Base-by-base conservation (phyloP, 352 stramenopile species). In the Phytophthora fragariae region DNA sequence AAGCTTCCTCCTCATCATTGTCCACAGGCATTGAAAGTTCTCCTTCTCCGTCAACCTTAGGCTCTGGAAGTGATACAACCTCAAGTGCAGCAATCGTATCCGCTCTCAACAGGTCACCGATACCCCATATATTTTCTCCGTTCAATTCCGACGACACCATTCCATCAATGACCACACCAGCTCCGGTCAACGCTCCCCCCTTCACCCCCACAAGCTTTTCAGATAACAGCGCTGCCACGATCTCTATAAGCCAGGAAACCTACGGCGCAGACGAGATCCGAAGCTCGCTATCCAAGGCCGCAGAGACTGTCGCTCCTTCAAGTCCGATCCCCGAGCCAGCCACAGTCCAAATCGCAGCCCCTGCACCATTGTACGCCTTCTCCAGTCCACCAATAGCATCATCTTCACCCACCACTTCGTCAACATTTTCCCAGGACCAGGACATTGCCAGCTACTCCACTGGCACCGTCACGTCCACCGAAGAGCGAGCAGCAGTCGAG, bases 401-500 rank as follows among this genome's bases (percentile, higher is more conserved):
- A 12, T 53, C 27, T 31, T 17, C 57, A 50, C 29, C 47, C 3
- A 6, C 31, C 6, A 11, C 66, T 4, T 37, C 61, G 8, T 21
- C 37, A n/a, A 15, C 35, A 24, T 47, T 41, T 12, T 8, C 47
- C 50, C 31, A 47, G n/a, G 10, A 24, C 41, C 4, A 52, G 9
- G 24, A 29, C 47, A 21, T 21, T 46, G 33, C 33, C 21, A 72
- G 39, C 33, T 65, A 65, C 52, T 61, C 56, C 1, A 47, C 37
- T 63, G 65, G 47, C 0, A 67, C 54, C 10, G 47, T 70, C 27
- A 8, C 47, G 33, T 44, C 57, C 19, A 67, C 27, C 6, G 33
- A 68, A 59, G 60, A 71, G 56, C 55, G 41, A 39, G 6, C 52
- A 35, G 29, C 17, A 55, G 44, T 65, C 17, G 15, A 72, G 17